Percentiles rank a stretch among this genome's conserved stretches.
Conservation (phyloP, 139 green algal species). For the Mychonastes homosphaera region DNA sequence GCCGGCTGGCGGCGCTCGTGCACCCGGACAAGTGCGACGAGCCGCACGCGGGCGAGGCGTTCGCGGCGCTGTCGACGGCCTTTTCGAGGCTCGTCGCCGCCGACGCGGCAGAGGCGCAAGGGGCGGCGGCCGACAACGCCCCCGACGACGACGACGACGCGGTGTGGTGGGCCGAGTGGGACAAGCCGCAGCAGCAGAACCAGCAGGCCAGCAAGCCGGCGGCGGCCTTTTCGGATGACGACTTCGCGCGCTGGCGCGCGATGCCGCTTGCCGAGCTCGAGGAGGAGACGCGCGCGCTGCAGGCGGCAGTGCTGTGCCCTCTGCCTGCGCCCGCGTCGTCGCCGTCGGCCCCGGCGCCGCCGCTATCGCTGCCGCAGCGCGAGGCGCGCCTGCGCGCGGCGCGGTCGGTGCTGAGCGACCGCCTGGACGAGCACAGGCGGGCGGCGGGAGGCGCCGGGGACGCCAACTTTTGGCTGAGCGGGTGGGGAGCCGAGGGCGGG, state of each 20-base stretch:
- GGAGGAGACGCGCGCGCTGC: constrained; percentile 5
- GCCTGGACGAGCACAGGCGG: not conserved
- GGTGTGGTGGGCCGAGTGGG: not conserved
- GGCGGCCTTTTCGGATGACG: not conserved
- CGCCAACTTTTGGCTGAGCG: too few species aligned
- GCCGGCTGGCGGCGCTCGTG: constrained; percentile 19
- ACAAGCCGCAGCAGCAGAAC: not conserved
- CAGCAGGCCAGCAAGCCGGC: not conserved
- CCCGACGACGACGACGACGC: not conserved
- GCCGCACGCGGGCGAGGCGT: constrained; percentile 7
- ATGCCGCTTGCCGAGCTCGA: not conserved
- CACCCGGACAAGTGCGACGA: constrained; percentile 33
- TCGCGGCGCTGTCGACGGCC: constrained; percentile 12
- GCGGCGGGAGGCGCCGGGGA: too few species aligned
- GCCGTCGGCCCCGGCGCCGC: not conserved
- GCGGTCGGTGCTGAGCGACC: constrained; percentile 9
- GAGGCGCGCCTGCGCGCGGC: constrained; percentile 11
- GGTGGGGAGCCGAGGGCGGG: too few species aligned
- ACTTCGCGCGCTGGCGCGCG: not conserved
- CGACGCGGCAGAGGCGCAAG: not conserved
- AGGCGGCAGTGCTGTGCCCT: constrained; percentile 1
- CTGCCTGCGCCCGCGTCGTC: not conserved
- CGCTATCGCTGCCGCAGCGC: not conserved
- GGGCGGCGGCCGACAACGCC: not conserved
- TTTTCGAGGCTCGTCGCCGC: not conserved